Base-by-base conservation (phyloP, 208 protist species). In the Porcisia hertigi region DNA sequence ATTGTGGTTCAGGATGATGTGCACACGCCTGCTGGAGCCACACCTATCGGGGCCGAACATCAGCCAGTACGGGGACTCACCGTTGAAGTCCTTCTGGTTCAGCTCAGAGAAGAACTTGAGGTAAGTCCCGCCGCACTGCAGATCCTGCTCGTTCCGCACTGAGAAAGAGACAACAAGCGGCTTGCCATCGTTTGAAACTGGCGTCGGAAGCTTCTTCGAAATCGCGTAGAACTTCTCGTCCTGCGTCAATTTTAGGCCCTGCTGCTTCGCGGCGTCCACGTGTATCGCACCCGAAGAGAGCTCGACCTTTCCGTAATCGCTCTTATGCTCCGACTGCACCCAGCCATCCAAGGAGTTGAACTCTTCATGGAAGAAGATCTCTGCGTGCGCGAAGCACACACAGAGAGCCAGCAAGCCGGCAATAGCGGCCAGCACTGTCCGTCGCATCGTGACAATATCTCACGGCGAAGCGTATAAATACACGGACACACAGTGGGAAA, bases 1-100 rank as follows among this genome's bases (percentile, higher is more conserved):
- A 20, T 99, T 96, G 89, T 99, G 94, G 77, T 92, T 88, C 52
- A 99, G 88, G 85, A 99, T 98, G 55, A 98, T 86, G 85, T 99
- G 97, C 43, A 98, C 78, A 73, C 89, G 90, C 54, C 87, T 93
- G 11, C 25, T 81, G 23, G 49, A 16, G 69, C 97, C 97, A 75
- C 97, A 99, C 66, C 92, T 85, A 88, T 99, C 98, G 57, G 98
- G 97, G 69, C 98, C 98, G 78, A 99, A 99, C 97, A 99, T 99
- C 62, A 99, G 94, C 79, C 79, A 88, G 86, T 98, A 99, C 67
- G 84, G 71, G 45, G 93, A 89, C 23, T 98, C 95, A 36, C 88
- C 94, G 73, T 92, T 63, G 79, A 99, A 98, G 54, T 92, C 77
- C 52, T 81, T 79, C 71, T 86, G 90, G 67, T 98, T 85, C 69